These are phyloP conservation scores for Trametes cinnabarina DNA, from an alignment of 768 basidiomycete genomes.

Conservation along the genomic window DNA sequence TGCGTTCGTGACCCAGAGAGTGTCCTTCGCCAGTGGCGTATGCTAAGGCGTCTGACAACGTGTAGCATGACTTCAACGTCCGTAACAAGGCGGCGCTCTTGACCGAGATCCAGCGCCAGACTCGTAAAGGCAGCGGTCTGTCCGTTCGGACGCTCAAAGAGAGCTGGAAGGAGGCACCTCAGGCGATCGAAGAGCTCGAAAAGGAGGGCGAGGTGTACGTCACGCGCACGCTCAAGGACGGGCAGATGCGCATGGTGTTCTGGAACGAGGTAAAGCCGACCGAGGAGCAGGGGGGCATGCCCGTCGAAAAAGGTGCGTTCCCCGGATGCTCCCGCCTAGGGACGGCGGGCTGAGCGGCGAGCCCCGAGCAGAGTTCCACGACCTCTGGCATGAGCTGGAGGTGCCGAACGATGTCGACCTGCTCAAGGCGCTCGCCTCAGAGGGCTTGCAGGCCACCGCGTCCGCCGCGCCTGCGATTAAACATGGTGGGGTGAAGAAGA, in stretches of 20 bases:
- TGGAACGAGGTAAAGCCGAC: slow-evolving; percentile 86
- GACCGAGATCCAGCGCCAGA: slow-evolving; percentile 82
- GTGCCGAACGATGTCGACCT: slow-evolving; percentile 87
- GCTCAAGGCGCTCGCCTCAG: slow-evolving; percentile 71
- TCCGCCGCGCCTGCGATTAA: slow-evolving; percentile 58
- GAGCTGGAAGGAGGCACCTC: slow-evolving; percentile 85
- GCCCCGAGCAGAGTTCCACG: slow-evolving; percentile 67
- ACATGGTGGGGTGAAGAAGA: slow-evolving; percentile 68
- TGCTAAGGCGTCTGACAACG: background rate
- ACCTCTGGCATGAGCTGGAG: slow-evolving; percentile 82
- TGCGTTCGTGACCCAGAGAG: slow-evolving; percentile 32
- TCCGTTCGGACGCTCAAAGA: slow-evolving; percentile 84
- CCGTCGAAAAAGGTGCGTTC: slow-evolving; percentile 75
- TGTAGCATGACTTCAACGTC: slow-evolving; percentile 82
- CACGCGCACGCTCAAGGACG: slow-evolving; percentile 82
- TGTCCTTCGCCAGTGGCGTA: too few species aligned
- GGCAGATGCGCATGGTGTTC: slow-evolving; percentile 79
- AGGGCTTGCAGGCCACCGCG: slow-evolving; percentile 79
- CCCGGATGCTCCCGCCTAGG: background rate
- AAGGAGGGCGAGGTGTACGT: slow-evolving; percentile 85
- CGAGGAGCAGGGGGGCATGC: slow-evolving; percentile 65
- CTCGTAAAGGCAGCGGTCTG: slow-evolving; percentile 80
- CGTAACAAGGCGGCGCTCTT: slow-evolving; percentile 80
- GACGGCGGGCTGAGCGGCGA: background rate
- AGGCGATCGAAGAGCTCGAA: slow-evolving; percentile 86